Conservation (phyloP, 495 filamentous ascomycete genomes). For the Penicillium tannophilum region DNA sequence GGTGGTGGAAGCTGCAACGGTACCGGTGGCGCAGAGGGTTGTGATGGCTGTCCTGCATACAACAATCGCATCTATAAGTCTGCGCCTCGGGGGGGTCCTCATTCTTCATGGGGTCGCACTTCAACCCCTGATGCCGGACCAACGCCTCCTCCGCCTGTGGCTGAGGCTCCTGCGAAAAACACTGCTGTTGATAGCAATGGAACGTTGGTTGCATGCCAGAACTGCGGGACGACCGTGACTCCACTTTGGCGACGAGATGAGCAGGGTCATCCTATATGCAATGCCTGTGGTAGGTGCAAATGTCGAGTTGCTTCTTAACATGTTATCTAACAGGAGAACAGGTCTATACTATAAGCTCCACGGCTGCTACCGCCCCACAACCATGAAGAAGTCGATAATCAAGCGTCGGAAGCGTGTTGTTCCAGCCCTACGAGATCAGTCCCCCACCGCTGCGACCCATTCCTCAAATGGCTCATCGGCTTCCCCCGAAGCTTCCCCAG, state of each 20-base stretch:
- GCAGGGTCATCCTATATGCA: slow-evolving; percentile 95
- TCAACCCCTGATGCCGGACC: slow-evolving; percentile 29
- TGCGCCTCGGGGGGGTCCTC: slow-evolving; percentile 41
- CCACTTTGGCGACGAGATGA: slow-evolving; percentile 96
- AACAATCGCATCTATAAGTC: slow-evolving; percentile 96
- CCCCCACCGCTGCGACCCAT: slow-evolving; percentile 44
- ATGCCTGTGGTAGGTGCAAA: slow-evolving; percentile 83
- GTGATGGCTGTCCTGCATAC: slow-evolving; percentile 93
- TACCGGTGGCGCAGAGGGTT: slow-evolving; percentile 93
- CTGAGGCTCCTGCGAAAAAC: slow-evolving; percentile 26
- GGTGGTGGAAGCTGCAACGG: slow-evolving; percentile 96
- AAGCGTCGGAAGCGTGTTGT: slow-evolving; percentile 96
- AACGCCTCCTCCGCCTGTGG: slow-evolving; percentile 15
- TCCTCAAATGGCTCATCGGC: slow-evolving; percentile 48
- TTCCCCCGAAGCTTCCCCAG: slow-evolving; percentile 47
- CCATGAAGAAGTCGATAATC: slow-evolving; percentile 97
- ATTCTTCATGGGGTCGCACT: slow-evolving; percentile 38
- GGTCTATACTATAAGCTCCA: slow-evolving; percentile 98
- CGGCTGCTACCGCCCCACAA: slow-evolving; percentile 85
- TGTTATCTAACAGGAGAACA: slow-evolving; percentile 43
- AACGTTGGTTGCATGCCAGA: slow-evolving; percentile 90
- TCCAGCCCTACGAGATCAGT: slow-evolving; percentile 67
- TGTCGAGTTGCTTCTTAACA: background rate
- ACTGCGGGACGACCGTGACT: slow-evolving; percentile 95
- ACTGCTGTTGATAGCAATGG: slow-evolving; percentile 55